Evolutionary conservation across 2,329 filamentous ascomycete genomes (phyloP).

Genomic region (Taxawa tesnikishii): DNA sequence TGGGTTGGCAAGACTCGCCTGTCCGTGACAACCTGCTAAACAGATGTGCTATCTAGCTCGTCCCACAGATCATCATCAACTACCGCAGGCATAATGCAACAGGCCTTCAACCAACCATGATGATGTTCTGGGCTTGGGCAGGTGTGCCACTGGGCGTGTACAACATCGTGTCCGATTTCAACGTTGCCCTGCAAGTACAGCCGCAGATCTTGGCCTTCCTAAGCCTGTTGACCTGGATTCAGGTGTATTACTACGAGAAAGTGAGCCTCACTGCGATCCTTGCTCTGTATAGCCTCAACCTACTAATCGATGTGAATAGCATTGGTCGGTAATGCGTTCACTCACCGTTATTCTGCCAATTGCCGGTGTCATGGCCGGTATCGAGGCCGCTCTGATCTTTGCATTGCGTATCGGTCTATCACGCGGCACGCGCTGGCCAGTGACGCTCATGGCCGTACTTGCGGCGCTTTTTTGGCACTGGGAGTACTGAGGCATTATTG

Average conservation of each 20-base stretch:
- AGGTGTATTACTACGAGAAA: constrained; percentile 43
- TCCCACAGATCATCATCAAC: constrained; percentile 60
- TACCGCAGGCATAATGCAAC: constrained; percentile 52
- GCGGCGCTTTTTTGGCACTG: constrained; percentile 48
- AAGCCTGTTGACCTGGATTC: constrained; percentile 41
- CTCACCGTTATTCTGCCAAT: constrained; percentile 38
- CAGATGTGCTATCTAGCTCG: constrained; percentile 37
- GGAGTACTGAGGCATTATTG: constrained; percentile 58
- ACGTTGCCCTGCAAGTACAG: constrained; percentile 41
- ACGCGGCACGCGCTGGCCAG: constrained; percentile 44
- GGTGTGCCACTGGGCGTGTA: constrained; percentile 55
- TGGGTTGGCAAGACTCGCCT: constrained; percentile 18
- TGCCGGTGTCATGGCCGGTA: constrained; percentile 43
- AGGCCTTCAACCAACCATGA: constrained; percentile 57
- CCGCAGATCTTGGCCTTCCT: constrained; percentile 42
- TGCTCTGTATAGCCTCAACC: background rate
- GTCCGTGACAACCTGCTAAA: background rate
- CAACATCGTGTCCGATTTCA: constrained; percentile 42
- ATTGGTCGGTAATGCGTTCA: constrained; percentile 40
- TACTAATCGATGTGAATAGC: constrained; percentile 20
- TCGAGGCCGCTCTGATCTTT: constrained; percentile 48
- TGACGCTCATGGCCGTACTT: constrained; percentile 53
- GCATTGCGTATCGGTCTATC: constrained; percentile 35
- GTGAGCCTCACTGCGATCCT: constrained; percentile 6
- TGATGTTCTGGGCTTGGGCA: constrained; percentile 58